A percentile compares a stretch with the other conserved stretches of the same genome.
phyloP scores from a whole-genome alignment of 495 filamentous ascomycete species.

The Neurospora sp. region DNA sequence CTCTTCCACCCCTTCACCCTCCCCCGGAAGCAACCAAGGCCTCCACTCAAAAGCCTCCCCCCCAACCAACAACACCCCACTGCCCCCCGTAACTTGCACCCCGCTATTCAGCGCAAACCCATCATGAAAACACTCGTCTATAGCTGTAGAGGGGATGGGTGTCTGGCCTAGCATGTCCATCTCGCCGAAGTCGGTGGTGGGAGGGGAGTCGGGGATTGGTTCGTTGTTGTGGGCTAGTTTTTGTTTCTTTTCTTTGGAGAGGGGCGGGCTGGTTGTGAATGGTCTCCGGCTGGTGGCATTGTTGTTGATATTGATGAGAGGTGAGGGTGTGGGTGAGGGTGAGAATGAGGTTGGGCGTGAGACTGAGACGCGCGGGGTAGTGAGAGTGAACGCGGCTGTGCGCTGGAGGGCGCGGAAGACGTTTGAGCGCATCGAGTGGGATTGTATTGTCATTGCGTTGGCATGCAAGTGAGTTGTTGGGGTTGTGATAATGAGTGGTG shows the following conservation, averaged over 20 bases:
- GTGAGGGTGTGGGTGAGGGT: not conserved
- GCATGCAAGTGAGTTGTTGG: not conserved
- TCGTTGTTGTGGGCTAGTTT: conserved; percentile 12
- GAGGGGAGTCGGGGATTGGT: conserved; percentile 11
- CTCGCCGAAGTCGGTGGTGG: conserved; percentile 58
- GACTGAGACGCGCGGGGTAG: not conserved
- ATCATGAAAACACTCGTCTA: conserved; percentile 68
- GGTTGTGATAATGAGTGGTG: not conserved
- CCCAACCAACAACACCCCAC: conserved; percentile 62
- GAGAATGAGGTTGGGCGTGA: not conserved
- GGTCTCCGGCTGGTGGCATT: not conserved
- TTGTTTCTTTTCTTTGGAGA: not conserved
- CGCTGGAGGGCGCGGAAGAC: conserved; percentile 1
- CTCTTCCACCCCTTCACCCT: too few relatives aligned
- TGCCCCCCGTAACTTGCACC: conserved; percentile 50
- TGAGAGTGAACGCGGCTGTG: not conserved
- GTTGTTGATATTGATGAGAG: not conserved
- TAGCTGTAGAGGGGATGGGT: conserved; percentile 63
- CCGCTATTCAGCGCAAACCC: conserved; percentile 71
- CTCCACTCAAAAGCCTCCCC: conserved; percentile 84
- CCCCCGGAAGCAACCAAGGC: conserved; percentile 49
- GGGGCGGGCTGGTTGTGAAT: conserved; percentile 3
- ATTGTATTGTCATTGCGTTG: conserved; percentile 2
- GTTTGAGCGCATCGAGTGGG: not conserved
- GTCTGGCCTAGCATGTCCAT: conserved; percentile 73